Evolutionary conservation across 169 alveolate species (phyloP).

Genomic region (Sarcocystis neurona): DNA sequence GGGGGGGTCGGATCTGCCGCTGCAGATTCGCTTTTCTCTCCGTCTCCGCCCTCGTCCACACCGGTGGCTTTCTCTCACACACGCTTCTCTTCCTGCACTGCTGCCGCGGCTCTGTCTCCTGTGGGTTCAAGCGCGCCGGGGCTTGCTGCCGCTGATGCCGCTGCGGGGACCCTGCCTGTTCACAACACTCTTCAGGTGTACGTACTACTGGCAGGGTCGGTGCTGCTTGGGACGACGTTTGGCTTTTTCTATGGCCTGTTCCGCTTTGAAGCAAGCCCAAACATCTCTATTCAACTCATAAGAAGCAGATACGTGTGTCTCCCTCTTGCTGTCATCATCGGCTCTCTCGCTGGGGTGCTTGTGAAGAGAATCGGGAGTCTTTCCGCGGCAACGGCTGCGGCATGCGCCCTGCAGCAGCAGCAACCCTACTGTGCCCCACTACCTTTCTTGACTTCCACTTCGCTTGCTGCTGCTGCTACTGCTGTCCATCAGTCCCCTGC

Average conservation of each 20-base stretch:
- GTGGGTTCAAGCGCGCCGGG: too few relatives aligned
- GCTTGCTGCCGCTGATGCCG: too few relatives aligned
- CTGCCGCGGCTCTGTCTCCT: too few relatives aligned
- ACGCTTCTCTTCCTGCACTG: too few relatives aligned
- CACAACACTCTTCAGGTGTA: conserved; percentile 20
- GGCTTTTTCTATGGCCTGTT: conserved; percentile 33
- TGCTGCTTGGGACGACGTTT: conserved; percentile 15
- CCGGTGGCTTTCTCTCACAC: too few relatives aligned
- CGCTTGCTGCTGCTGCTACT: too few relatives aligned
- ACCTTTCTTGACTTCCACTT: too few relatives aligned
- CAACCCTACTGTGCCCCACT: too few relatives aligned
- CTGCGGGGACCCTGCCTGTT: conserved; percentile 14
- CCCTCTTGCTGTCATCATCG: conserved; percentile 26
- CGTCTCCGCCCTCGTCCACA: not conserved
- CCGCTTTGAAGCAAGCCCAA: not conserved
- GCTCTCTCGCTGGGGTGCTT: conserved; percentile 7
- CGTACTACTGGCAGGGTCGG: not conserved
- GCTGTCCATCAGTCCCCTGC: too few relatives aligned
- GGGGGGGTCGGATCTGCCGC: not conserved
- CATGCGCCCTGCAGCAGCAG: too few relatives aligned
- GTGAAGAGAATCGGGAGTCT: not conserved
- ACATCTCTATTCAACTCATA: not conserved
- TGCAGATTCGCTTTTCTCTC: not conserved
- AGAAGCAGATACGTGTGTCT: not conserved
- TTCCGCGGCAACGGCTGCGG: too few relatives aligned